Base-by-base conservation (phyloP, 257 asterid species). In the Coffea eugenioides region DNA sequence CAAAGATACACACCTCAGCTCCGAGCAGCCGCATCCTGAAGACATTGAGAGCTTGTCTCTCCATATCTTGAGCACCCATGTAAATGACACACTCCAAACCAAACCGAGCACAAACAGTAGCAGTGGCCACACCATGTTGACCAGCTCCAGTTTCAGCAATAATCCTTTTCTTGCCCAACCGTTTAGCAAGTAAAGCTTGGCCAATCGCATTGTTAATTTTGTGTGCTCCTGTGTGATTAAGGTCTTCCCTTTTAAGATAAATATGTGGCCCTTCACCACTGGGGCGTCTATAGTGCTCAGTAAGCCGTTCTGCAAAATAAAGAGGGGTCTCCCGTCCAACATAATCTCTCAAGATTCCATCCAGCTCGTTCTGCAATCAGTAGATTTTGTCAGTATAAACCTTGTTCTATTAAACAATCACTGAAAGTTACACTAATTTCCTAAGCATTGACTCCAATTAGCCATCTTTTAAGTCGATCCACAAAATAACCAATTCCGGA, bases 31-130 rank as follows among this genome's bases (percentile, higher is more conserved):
- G 86, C 99, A 95, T 95, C 81, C 97, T 88, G 90, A 92, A 93
- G 80, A 95, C 99, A 80, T 95, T 93, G 49, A 95, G 96, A 6
- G 97, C 83, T 77, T 95, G 99, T 65, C 98, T 90, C 91, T 95
- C 98, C 99, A 95, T 95, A 82, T 95, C 99, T 82, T 93, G 97
- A 79, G 97, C 98, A 80, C 98, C 99, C 98, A 93, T 95, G 87
- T 93, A 95, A 77, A 93, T 86, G 64, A 93, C 61, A 77, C 99
- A 93, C 41, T 89, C 79, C 90, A 93, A 82, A 2, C 99, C 98
- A 84, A 93, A 93, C 57, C 97, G 91, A 87, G 99, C 99, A 87
- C 99, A 95, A 66, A 92, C 98, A 15, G 99, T 93, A 71, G 99
- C 97, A 3, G 97, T 93, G 48, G 98, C 99, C 83, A 93, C 99